Percentiles rank a stretch among this genome's conserved stretches.
These are phyloP conservation scores for Persicaria maculosa DNA, from an alignment of 148 eudicot species.

Conservation along the genomic window DNA sequence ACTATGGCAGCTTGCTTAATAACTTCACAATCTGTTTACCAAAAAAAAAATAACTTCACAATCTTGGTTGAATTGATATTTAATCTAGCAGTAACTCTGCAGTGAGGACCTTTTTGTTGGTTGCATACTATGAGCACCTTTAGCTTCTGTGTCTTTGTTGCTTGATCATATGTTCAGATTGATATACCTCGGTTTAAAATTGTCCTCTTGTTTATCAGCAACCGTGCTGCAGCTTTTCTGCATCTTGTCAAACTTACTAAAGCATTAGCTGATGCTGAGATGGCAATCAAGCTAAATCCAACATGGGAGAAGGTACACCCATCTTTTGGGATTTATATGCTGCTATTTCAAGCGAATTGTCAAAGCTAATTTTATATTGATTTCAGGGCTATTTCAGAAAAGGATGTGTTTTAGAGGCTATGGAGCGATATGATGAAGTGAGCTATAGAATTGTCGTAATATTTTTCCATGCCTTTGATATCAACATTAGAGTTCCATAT, in stretches of 20 bases:
- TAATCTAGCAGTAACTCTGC: background rate
- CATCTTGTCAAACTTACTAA: slow-evolving; percentile 80
- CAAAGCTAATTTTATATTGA: background rate
- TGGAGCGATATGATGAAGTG: slow-evolving; percentile 91
- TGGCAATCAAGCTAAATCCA: slow-evolving; percentile 70
- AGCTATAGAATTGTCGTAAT: background rate
- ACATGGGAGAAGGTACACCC: slow-evolving; percentile 85
- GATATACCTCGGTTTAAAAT: slow-evolving; percentile 10
- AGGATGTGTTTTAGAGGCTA: slow-evolving; percentile 89
- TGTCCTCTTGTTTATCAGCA: slow-evolving; percentile 38
- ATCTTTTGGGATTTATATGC: background rate
- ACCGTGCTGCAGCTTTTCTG: slow-evolving; percentile 98
- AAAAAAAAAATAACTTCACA: background rate
- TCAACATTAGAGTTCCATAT: background rate
- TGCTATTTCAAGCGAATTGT: slow-evolving; percentile 1
- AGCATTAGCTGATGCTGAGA: slow-evolving; percentile 95
- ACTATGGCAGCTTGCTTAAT: slow-evolving; percentile 16
- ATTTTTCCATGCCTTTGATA: background rate
- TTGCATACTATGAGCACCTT: background rate
- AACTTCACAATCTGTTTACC: background rate
- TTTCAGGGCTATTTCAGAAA: slow-evolving; percentile 92
- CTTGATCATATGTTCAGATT: slow-evolving; percentile 2
- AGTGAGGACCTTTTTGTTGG: background rate
- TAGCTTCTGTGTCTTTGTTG: background rate
- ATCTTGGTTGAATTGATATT: background rate